A percentile compares a stretch with the other conserved stretches of the same genome.
Evolutionary conservation across 352 stramenopile genomes (phyloP).

Genomic region (Pythium monospermum): DNA sequence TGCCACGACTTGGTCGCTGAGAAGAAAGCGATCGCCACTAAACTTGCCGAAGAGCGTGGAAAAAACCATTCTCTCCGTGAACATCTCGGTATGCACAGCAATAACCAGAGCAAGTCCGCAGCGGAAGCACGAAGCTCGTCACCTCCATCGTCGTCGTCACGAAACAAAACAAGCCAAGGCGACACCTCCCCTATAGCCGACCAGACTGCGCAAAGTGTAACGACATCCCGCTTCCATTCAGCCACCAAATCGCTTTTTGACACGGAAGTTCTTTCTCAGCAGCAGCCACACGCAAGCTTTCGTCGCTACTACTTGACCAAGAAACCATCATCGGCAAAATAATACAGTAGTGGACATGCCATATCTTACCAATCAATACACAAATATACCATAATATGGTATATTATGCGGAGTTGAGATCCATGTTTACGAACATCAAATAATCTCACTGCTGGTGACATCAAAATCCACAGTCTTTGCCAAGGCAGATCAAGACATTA

Average conservation of each 20-base stretch:
- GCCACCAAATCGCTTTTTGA: no score
- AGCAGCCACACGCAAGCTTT: constrained; percentile 14
- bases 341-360: no score
- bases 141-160: constrained; percentile 2
- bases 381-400: no score
- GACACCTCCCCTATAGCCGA: not conserved
- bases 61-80: constrained; percentile 22
- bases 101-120: not conserved
- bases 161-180: not conserved
- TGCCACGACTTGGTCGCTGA: constrained; percentile 23
- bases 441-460: no score
- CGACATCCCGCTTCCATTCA: no score
- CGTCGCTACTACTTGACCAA: constrained; percentile 26
- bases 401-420: no score
- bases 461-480: no score
- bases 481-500: no score
- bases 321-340: no score
- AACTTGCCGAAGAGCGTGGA: constrained; percentile 19
- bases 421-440: no score
- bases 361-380: no score
- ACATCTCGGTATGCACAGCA: constrained; percentile 20
- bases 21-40: constrained; percentile 18
- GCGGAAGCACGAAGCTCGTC: constrained; percentile 1
- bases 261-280: not conserved
- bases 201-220: no score